Evolutionary conservation across 116 monocot species (phyloP).

Genomic region (Posidonia oceanica): DNA sequence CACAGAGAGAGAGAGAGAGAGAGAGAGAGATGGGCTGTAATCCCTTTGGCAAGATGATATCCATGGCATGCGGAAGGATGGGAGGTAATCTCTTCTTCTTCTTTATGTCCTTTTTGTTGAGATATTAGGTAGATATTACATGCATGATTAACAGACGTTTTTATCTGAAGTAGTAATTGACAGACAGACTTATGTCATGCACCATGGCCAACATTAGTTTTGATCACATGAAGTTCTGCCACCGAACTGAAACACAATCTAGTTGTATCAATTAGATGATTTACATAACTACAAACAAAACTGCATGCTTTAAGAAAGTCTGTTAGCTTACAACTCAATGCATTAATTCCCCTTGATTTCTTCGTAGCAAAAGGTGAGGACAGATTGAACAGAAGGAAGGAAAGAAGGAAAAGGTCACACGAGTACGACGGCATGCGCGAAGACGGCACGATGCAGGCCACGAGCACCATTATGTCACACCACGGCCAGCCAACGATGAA

Average conservation of each 20-base stretch:
- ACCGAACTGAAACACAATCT: too few species aligned
- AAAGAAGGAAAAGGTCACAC: background rate
- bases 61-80: constrained; percentile 29
- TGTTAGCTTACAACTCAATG: too few species aligned
- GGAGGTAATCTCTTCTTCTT: background rate
- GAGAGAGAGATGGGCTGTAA: constrained; percentile 45
- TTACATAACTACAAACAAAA: too few species aligned
- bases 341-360: too few species aligned
- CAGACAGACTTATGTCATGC: too few species aligned
- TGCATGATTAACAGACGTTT: too few species aligned
- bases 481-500: constrained; percentile 14
- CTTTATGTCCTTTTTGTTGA: background rate
- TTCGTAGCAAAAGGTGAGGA: background rate
- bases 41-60: constrained; percentile 46
- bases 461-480: constrained; percentile 1
- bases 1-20: background rate
- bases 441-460: constrained; percentile 15
- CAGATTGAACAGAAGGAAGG: background rate
- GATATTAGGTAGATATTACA: background rate
- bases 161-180: background rate
- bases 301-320: too few species aligned
- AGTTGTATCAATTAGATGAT: too few species aligned
- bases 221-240: too few species aligned
- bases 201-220: too few species aligned
- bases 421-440: background rate